Evolutionary conservation across 2,329 filamentous ascomycete species (phyloP).

Genomic region (Alternaria arborescens): DNA sequence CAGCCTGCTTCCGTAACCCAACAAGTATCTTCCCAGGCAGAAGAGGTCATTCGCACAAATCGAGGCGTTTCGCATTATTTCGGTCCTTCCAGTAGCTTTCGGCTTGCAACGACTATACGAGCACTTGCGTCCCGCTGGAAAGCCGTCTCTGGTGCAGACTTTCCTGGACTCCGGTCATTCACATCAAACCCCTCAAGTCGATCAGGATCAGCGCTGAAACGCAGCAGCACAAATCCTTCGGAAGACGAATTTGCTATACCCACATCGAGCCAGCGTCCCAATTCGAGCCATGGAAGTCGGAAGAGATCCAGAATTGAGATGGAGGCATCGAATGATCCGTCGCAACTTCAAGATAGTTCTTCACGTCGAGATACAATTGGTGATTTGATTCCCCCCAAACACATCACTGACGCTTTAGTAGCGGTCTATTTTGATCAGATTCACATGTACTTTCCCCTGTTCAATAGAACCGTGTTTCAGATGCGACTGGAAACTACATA

Average conservation of each 20-base stretch:
- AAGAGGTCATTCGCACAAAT: conserved; percentile 30
- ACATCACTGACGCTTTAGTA: conserved; percentile 51
- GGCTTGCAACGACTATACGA: conserved; percentile 34
- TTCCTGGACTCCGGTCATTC: conserved; percentile 14
- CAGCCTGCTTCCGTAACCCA: conserved; percentile 28
- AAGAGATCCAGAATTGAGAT: conserved; percentile 31
- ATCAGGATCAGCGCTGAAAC: conserved; percentile 15
- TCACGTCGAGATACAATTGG: conserved; percentile 22
- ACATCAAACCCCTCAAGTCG: conserved; percentile 15
- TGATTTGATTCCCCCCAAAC: conserved; percentile 45
- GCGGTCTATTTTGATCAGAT: conserved; percentile 53
- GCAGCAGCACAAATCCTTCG: conserved; percentile 25
- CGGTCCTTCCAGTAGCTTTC: conserved; percentile 39
- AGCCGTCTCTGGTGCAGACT: conserved; percentile 20
- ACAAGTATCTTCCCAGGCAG: conserved; percentile 16
- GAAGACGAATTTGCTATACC: conserved; percentile 31
- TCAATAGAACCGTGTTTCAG: conserved; percentile 54
- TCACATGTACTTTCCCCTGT: conserved; percentile 51
- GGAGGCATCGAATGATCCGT: conserved; percentile 24
- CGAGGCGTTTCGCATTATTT: conserved; percentile 38
- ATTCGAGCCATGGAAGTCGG: conserved; percentile 15
- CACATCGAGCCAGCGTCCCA: conserved; percentile 5
- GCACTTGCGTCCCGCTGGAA: conserved; percentile 33
- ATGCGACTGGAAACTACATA: conserved; percentile 51
- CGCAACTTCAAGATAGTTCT: conserved; percentile 11